Base-by-base conservation (phyloP, 2,329 filamentous ascomycete genomes). In the Colletotrichum sp. region DNA sequence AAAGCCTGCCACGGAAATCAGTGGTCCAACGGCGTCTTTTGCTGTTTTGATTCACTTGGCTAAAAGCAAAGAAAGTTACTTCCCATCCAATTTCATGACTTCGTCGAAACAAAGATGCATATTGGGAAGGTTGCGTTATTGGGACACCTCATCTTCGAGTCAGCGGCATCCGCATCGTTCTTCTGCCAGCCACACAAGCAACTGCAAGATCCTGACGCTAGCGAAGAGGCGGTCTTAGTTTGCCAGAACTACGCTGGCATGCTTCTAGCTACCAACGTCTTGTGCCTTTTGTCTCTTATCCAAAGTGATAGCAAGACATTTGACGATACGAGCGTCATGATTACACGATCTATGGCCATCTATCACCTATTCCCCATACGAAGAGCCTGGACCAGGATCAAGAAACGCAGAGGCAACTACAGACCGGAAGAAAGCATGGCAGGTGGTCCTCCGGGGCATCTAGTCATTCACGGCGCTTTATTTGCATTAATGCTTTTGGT, bases 171-270 rank as follows among this genome's bases (percentile, higher is more conserved):
- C 18, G 34, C 57, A 24, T 72, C 70, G 24, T 72, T 72, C 32
- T 66, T 72, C 24, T 24, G 18, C 26, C 70, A 72, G 5, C 70
- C 70, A 24, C 43, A 13, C 7, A 59, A 59, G 24, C 70, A 72
- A 18, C 21, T 67, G 3, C 70, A 72, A 57, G 70, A 72, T 26
- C 32, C 70, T 3, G 14, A 32, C 21, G 60, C 70, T 13, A 60
- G 14, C 39, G 43, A 66, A 21, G 70, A 72, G 70, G 61, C 70
- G 12, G 13, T 72, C 13, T 66, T 67, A 28, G 48, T 72, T 9
- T 72, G 70, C 16, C 70, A 72, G 1, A 72, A 34, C 24, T 72
- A 72, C 32, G 70, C 70, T 57, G 70, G 70, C 28, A 57, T 66
- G 60, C 70, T 72, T 18, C 70, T 72, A 12, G 63, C 70, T 18